A percentile compares a stretch with the other conserved stretches of the same genome.
phyloP scores from a whole-genome alignment of 441 rosid genomes.

The Mallotus repandus region DNA sequence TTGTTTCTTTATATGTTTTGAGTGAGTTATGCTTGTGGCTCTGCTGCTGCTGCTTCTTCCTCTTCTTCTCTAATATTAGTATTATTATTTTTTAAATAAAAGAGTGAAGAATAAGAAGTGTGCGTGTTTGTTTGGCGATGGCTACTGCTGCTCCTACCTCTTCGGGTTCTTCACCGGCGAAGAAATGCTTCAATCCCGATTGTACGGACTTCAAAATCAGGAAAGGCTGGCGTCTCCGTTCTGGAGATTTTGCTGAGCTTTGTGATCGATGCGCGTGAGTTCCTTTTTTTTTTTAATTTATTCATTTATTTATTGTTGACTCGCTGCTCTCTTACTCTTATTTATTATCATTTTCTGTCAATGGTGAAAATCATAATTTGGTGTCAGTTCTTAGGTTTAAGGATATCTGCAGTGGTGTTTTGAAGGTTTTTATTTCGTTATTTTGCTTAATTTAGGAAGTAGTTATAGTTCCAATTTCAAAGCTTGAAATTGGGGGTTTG shows the following conservation, averaged over 20 bases:
- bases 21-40: too few relatives aligned
- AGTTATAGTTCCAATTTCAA: background rate
- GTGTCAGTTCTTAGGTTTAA: conserved; percentile 15
- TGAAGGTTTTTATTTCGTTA: background rate
- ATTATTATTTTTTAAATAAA: too few relatives aligned
- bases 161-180: conserved; percentile 29
- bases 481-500: conserved; percentile 16
- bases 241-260: conserved; percentile 81
- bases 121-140: background rate
- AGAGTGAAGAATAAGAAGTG: background rate
- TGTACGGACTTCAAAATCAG: conserved; percentile 66
- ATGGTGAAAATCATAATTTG: background rate
- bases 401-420: conserved; percentile 4
- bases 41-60: too few relatives aligned
- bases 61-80: too few relatives aligned
- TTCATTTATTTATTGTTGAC: background rate
- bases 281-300: background rate
- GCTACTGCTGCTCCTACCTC: conserved; percentile 11
- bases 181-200: conserved; percentile 74
- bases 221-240: conserved; percentile 86
- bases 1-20: background rate
- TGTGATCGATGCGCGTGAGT: conserved; percentile 97
- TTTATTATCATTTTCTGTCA: background rate
- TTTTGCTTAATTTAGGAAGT: conserved; percentile 17
- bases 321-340: conserved; percentile 7